These are phyloP conservation scores for Saccharomyces pastorianus DNA, from an alignment of 1,139 yeast genomes.

Conservation along the genomic window DNA sequence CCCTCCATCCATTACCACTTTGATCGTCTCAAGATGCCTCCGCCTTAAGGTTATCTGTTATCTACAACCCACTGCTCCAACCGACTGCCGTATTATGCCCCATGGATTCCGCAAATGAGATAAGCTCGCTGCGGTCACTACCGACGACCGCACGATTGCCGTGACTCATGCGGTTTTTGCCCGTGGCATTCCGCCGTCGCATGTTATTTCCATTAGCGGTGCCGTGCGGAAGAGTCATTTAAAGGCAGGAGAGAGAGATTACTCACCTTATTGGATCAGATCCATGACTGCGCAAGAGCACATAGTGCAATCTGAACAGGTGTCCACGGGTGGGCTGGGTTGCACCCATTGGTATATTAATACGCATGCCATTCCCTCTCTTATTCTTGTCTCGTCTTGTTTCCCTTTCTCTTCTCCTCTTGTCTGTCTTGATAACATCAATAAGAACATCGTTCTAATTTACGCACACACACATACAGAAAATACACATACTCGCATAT, in stretches of 20 bases:
- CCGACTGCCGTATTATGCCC: neutral
- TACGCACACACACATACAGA: neutral
- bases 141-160: neutral
- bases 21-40: too few relatives aligned
- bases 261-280: neutral
- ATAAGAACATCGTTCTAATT: neutral
- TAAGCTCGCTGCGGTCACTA: neutral
- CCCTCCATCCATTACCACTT: too few relatives aligned
- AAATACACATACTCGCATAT: neutral
- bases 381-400: neutral
- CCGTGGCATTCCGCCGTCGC: neutral
- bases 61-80: neutral
- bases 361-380: neutral
- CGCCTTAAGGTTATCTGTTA: neutral
- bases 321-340: neutral
- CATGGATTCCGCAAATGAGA: neutral
- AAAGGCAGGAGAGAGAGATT: conserved; percentile 1
- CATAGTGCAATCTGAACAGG: neutral
- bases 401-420: neutral
- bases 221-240: neutral
- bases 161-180: neutral
- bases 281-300: neutral
- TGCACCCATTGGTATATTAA: neutral
- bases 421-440: neutral
- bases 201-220: neutral